phyloP scores from a whole-genome alignment of 306 rosid species.

The Ormosia emarginata region DNA sequence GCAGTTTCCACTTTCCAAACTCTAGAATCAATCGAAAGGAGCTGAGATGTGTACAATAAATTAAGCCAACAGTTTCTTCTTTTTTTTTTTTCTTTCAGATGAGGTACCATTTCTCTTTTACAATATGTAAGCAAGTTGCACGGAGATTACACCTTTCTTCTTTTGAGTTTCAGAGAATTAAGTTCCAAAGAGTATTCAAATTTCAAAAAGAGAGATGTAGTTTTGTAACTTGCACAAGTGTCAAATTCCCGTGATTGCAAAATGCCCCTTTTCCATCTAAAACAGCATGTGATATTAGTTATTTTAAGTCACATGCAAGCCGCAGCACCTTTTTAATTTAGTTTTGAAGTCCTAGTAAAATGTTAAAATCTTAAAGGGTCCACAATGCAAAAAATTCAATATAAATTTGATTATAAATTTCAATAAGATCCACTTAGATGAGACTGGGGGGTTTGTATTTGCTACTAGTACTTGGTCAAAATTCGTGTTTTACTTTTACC shows the following conservation, averaged over 20 bases:
- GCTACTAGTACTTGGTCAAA: neutral
- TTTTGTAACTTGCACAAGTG: neutral
- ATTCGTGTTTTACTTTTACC: neutral
- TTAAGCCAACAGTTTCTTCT: neutral
- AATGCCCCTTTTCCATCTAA: neutral
- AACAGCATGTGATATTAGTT: neutral
- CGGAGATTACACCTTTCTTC: neutral
- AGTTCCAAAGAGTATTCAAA: neutral
- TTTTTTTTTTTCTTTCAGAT: neutral
- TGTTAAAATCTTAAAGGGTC: neutral
- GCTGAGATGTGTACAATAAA: neutral
- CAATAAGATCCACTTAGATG: neutral
- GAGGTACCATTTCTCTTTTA: neutral
- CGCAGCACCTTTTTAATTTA: neutral
- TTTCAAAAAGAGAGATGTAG: neutral
- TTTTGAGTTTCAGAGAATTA: neutral
- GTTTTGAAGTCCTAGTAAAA: neutral
- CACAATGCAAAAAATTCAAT: too few relatives aligned
- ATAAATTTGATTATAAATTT: neutral
- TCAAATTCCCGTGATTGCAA: conserved; percentile 18
- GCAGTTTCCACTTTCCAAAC: neutral
- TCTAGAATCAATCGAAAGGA: neutral
- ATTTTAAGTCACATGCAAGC: neutral
- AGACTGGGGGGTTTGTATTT: neutral
- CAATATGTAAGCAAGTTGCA: neutral